Evolutionary conservation across 225 moss, liverwort and hornwort genomes (phyloP), one percentile per base, ranked within the genome.

Genomic region (Pseudisothecium myosuroides): DNA sequence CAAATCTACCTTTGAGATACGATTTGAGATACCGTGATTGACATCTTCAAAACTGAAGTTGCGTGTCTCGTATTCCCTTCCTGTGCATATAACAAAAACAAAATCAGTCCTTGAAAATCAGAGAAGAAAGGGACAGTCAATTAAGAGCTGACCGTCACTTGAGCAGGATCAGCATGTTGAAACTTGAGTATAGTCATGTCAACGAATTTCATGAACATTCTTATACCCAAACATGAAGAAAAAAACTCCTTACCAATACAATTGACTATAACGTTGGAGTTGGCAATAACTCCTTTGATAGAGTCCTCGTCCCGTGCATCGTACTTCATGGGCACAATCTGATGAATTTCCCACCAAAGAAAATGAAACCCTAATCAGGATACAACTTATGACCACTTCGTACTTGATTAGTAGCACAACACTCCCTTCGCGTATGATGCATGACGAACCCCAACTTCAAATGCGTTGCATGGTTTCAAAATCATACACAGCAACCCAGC

Each of bases 221-320:
- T 16, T 56, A 10, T 54, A 56, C 59, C 32, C 63, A 22, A 80
- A 73, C 11, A 56, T 24, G 49, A 66, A 49, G 22, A 12, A 73
- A 76, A 66, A 55, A 63, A 45, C 16, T 69, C 55, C 82, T 60
- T 86, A 98, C 96, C 97, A 59, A 97, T 94, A n/a, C 97, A 95
- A 91, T 98, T 98, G 75, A 98, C 90, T 41, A 98, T 89, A 50
- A 98, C 95, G 88, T 98, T 98, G 62, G 98, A 98, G 82, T 94
- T 94, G 59, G 95, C 92, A 89, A 98, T 97, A 49, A 90, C 92
- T 88, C 94, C 86, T 89, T 88, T 96, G 87, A 98, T 93, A 73
- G 97, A 96, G 13, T 96, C 96, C 90, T 98, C 97, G 81, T 97
- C 93, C 87, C 92, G 90, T 39, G 95, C 87, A 86, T 94, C 91